Evolutionary conservation across 2,329 filamentous ascomycete species (phyloP), one percentile per base, ranked within the genome.

Genomic region (Zalaria sp.): DNA sequence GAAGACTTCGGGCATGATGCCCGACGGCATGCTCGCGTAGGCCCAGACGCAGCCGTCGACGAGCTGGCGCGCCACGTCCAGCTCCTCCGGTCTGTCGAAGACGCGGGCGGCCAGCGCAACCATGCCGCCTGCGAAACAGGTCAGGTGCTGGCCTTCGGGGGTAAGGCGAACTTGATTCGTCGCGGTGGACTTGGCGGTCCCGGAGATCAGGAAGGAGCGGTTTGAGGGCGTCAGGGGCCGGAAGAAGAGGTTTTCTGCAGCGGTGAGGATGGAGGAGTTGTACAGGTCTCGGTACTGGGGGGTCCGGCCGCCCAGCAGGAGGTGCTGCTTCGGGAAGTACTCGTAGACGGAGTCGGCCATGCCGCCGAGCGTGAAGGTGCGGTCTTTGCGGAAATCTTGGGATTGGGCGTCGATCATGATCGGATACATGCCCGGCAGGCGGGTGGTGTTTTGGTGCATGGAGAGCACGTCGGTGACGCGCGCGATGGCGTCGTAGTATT

Each of bases 121-220:
- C 66, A 81, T 78, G 6, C 80, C 82, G 5, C 81, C 81, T 3
- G 73, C 66, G 53, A 83, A 87, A 58, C 81, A 87, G 3, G 72
- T 71, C 2, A 84, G 64, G 54, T 86, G 82, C 44, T 79, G 73
- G 7, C 65, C 60, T 34, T 66, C 60, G 1, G 56, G 50, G 35
- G 60, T 51, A 1, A 66, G 51, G 26, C 48, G 51, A 40, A 40
- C 49, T 38, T 8, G 44, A 28, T 27, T 31, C 26, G 31, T 31
- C 7, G 43, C 43, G n/a, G 35, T 31, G n/a, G 42, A 35, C 50
- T 47, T 52, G 8, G 63, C 60, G 46, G 69, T 65, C 7, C 71
- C 72, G 3, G 73, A 66, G 42, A 75, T 62, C 5, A 71, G 56
- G 4, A 76, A 57, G 4, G 63, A 59, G 3, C 57, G 49, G 46